Percentiles rank a stretch among this genome's conserved stretches.
Evolutionary conservation across 306 rosid genomes (phyloP).

Genomic region (Macrotyloma uniflorum): DNA sequence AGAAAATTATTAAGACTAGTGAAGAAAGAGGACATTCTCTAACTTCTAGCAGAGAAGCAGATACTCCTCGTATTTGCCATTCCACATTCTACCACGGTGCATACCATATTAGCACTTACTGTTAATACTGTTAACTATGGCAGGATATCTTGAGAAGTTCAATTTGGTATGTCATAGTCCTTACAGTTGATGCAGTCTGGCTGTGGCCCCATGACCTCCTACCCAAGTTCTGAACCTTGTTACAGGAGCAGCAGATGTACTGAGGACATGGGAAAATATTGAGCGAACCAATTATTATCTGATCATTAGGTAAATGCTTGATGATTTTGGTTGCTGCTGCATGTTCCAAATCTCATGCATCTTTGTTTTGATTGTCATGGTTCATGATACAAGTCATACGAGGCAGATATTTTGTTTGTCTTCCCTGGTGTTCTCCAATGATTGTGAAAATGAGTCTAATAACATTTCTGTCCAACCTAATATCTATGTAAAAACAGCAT

Average conservation of each 20-base stretch:
- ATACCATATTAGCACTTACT: not conserved
- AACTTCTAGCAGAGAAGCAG: slow-evolving; percentile 16
- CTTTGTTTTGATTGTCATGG: slow-evolving; percentile 28
- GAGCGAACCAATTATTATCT: not conserved
- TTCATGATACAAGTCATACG: not conserved
- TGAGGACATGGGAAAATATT: slow-evolving; percentile 9
- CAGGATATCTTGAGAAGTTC: slow-evolving; percentile 12
- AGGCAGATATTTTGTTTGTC: slow-evolving; percentile 7
- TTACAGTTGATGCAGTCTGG: not conserved
- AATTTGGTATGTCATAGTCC: slow-evolving; percentile 17
- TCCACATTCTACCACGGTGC: slow-evolving; percentile 19
- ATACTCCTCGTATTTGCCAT: slow-evolving; percentile 6
- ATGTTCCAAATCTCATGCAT: not conserved
- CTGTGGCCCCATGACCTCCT: slow-evolving; percentile 26
- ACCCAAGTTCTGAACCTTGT: slow-evolving; percentile 25
- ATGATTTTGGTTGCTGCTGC: slow-evolving; percentile 18
- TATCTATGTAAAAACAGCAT: not conserved
- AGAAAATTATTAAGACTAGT: slow-evolving; percentile 27
- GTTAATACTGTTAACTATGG: not conserved
- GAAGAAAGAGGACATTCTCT: slow-evolving; percentile 26
- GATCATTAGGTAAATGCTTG: slow-evolving; percentile 18
- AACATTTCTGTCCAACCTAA: not conserved
- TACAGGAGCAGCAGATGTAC: slow-evolving; percentile 4
- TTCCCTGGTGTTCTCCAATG: not conserved
- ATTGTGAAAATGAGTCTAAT: not conserved